Percentiles rank a stretch among this genome's conserved stretches.
Evolutionary conservation across 331 rosid species (phyloP).

Genomic region (Prunus yedoensis): DNA sequence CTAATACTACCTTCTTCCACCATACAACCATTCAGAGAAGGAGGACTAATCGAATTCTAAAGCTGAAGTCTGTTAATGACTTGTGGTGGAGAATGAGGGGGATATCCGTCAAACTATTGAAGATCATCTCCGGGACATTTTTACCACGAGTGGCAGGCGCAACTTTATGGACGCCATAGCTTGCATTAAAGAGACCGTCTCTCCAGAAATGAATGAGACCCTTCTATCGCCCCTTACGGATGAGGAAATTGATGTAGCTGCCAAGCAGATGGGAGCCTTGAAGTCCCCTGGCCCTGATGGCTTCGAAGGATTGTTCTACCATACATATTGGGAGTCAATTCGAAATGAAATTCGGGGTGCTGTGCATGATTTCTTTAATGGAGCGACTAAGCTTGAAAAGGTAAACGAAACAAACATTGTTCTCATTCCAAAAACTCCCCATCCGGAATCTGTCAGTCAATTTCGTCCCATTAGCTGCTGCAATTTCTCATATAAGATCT

Average conservation of each 20-base stretch:
- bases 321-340: no score
- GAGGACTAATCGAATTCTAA: neutral
- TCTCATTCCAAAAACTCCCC: no score
- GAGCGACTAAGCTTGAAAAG: no score
- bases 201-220: neutral
- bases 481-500: neutral
- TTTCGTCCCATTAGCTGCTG: neutral
- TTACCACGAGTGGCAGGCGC: neutral
- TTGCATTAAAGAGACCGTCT: neutral
- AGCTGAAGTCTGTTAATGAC: neutral
- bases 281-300: no score
- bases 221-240: no score
- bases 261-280: no score
- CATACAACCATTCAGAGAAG: neutral
- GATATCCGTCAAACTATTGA: neutral
- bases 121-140: neutral
- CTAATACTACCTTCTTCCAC: neutral
- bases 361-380: no score
- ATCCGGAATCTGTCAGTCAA: fast-evolving
- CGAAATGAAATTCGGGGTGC: no score
- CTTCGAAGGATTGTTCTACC: no score
- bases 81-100: neutral
- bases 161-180: neutral
- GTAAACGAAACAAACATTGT: no score
- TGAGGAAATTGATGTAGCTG: no score